These are phyloP conservation scores for Physocladia obscura DNA, from an alignment of 192 early-diverging fungal species.

Conservation along the genomic window DNA sequence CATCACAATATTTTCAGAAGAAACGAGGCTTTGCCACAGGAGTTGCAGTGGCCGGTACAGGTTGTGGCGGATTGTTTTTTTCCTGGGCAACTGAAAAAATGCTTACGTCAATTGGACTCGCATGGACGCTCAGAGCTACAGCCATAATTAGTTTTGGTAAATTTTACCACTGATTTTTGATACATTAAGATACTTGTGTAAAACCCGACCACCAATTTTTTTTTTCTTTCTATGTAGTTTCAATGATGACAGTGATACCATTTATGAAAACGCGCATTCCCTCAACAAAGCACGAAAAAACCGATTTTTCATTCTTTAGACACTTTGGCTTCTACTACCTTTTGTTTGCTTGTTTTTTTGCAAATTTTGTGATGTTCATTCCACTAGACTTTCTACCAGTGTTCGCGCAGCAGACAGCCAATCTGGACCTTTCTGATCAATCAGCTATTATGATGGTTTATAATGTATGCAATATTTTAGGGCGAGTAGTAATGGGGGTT, in stretches of 20 bases:
- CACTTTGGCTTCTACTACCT: slow-evolving; percentile 7
- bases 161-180: neutral
- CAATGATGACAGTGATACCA: slow-evolving; percentile 35
- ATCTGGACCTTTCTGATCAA: neutral
- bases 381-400: slow-evolving; percentile 11
- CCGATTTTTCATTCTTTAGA: slow-evolving; percentile 13
- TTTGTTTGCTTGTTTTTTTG: slow-evolving; percentile 32
- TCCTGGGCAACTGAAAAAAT: slow-evolving; percentile 58
- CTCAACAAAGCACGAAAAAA: neutral
- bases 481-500: slow-evolving; percentile 65
- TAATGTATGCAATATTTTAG: slow-evolving; percentile 67
- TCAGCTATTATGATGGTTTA: slow-evolving; percentile 50
- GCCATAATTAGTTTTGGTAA: slow-evolving; percentile 38
- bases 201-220: too few species aligned
- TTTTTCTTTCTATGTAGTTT: neutral
- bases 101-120: slow-evolving; percentile 58
- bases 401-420: neutral
- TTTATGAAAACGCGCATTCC: slow-evolving; percentile 19
- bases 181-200: neutral
- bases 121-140: slow-evolving; percentile 69
- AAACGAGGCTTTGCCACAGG: slow-evolving; percentile 70
- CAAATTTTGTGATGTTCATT: slow-evolving; percentile 22
- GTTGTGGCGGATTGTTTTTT: slow-evolving; percentile 71
- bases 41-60: slow-evolving; percentile 66
- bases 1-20: slow-evolving; percentile 70